These are phyloP conservation scores for Fusarium torreyae DNA, from an alignment of 2,329 filamentous ascomycete species.

Conservation along the genomic window DNA sequence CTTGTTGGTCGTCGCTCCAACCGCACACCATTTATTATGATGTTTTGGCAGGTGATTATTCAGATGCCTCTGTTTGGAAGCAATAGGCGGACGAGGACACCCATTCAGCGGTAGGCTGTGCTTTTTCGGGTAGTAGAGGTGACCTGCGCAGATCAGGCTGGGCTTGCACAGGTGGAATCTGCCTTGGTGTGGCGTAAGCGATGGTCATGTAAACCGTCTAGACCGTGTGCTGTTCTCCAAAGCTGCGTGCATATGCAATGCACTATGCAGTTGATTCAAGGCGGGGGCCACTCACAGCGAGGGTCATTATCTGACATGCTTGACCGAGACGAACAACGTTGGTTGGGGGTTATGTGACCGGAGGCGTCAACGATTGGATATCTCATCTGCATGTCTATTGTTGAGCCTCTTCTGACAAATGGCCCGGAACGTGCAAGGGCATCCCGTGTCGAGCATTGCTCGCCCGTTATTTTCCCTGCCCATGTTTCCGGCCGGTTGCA, in stretches of 20 bases:
- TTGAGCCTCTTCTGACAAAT: not conserved
- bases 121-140: not conserved
- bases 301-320: not conserved
- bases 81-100: not conserved
- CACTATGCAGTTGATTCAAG: constrained; percentile 5
- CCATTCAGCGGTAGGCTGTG: constrained; percentile 10
- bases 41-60: not conserved
- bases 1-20: not conserved
- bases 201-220: not conserved
- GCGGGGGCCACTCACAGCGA: constrained; percentile 1
- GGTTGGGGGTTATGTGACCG: not conserved
- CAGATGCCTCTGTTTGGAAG: not conserved
- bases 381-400: not conserved
- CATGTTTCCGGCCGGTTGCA: not conserved
- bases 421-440: not conserved
- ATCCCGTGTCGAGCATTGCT: not conserved
- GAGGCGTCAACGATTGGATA: not conserved
- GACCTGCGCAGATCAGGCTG: not conserved
- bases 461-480: not conserved
- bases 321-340: not conserved
- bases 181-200: not conserved
- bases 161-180: no score
- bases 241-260: constrained; percentile 9
- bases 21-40: not conserved
- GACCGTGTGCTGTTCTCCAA: not conserved